Evolutionary conservation across 495 filamentous ascomycete genomes (phyloP).

Genomic region (Penicillium cinerascens): DNA sequence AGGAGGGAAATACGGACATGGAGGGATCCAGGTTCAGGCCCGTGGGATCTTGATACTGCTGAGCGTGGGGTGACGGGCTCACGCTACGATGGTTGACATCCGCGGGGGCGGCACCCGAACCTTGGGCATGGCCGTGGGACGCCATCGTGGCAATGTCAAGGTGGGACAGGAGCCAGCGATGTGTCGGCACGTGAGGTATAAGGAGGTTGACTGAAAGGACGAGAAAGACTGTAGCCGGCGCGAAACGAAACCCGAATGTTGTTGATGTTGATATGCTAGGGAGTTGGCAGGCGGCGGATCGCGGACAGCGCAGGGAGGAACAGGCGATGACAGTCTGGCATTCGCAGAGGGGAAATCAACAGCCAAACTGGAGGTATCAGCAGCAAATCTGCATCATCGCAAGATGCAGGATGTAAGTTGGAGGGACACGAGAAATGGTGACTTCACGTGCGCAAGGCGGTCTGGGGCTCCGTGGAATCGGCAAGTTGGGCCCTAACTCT

Average conservation of each 20-base stretch:
- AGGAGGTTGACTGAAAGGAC: not conserved
- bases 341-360: conserved; percentile 14
- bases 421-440: conserved; percentile 11
- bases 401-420: not conserved
- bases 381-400: conserved; percentile 6
- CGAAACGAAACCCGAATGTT: not conserved
- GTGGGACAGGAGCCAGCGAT: not conserved
- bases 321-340: conserved; percentile 12
- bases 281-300: not conserved
- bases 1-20: conserved; percentile 29
- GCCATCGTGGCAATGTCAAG: conserved; percentile 25
- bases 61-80: conserved; percentile 41
- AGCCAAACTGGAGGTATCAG: conserved; percentile 7
- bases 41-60: conserved; percentile 38
- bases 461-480: conserved; percentile 8
- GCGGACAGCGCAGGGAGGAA: not conserved
- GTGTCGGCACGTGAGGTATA: not conserved
- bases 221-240: not conserved
- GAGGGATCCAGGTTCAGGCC: conserved; percentile 39
- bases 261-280: conserved; percentile 1
- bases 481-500: not conserved
- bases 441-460: conserved; percentile 33
- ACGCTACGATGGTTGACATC: conserved; percentile 36
- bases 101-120: conserved; percentile 26
- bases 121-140: conserved; percentile 33